Conservation (phyloP, 805 yeast genomes). For the Metschnikowia noctiluminum region DNA sequence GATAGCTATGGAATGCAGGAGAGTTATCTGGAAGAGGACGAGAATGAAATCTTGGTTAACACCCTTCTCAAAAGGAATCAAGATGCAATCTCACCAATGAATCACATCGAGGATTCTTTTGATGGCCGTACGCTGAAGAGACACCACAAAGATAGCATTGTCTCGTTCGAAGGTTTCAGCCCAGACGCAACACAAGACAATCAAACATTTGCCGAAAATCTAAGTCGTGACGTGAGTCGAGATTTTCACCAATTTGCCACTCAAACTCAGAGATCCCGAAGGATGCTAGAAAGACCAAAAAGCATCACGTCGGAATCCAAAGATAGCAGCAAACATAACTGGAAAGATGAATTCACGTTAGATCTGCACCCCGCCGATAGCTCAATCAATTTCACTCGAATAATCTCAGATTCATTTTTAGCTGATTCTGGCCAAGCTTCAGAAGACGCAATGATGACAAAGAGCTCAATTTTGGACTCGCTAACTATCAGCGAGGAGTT, state of each 20-base stretch:
- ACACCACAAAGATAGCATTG: neutral
- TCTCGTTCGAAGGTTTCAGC: slow-evolving; percentile 9
- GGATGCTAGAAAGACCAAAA: neutral
- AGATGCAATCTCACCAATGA: neutral
- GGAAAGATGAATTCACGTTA: slow-evolving; percentile 1
- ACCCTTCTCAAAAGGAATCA: neutral
- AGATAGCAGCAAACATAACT: neutral
- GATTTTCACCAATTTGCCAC: slow-evolving; percentile 12
- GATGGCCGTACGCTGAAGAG: neutral
- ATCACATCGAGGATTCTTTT: slow-evolving; percentile 5
- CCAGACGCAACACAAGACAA: slow-evolving; percentile 12
- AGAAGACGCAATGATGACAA: neutral
- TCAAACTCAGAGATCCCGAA: slow-evolving; percentile 8
- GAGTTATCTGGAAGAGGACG: neutral
- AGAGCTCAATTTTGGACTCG: too few relatives aligned
- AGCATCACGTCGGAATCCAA: neutral
- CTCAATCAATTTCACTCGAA: slow-evolving; percentile 1
- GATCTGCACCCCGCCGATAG: slow-evolving; percentile 5
- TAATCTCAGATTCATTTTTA: neutral
- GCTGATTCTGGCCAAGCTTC: neutral
- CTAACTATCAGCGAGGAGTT: too few relatives aligned
- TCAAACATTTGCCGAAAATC: slow-evolving; percentile 4
- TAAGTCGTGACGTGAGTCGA: slow-evolving; percentile 10
- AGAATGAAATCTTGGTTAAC: neutral
- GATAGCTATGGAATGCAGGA: neutral